Conservation (phyloP, 441 rosid species). For the Aquilaria agallochum region DNA sequence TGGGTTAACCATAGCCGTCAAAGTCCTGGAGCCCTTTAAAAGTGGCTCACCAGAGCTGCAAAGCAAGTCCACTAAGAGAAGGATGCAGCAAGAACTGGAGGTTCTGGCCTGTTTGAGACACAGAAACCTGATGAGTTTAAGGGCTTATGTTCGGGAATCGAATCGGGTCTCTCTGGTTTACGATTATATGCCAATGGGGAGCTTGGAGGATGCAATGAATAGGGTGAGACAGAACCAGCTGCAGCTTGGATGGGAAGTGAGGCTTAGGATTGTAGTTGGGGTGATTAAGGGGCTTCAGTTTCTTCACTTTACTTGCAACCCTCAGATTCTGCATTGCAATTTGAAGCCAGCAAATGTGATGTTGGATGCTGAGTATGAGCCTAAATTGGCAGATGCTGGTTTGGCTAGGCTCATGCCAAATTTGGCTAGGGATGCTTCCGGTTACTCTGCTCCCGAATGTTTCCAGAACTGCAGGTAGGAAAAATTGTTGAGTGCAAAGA, state of each 20-base stretch:
- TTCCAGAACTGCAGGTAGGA: conserved; percentile 72
- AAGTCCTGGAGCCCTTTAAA: conserved; percentile 68
- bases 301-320: conserved; percentile 65
- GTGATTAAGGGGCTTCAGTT: conserved; percentile 82
- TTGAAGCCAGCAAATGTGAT: conserved; percentile 90
- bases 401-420: conserved; percentile 61
- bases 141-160: conserved; percentile 82
- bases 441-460: conserved; percentile 78
- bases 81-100: conserved; percentile 80
- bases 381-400: conserved; percentile 78
- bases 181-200: conserved; percentile 77
- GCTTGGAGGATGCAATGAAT: conserved; percentile 82
- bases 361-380: conserved; percentile 90
- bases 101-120: conserved; percentile 77
- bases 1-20: conserved; percentile 73
- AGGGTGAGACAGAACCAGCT: conserved; percentile 57
- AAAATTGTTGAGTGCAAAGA: background rate
- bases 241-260: conserved; percentile 78
- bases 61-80: conserved; percentile 65
- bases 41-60: conserved; percentile 46
- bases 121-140: conserved; percentile 78
- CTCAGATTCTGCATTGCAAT: conserved; percentile 75
- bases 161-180: conserved; percentile 73
- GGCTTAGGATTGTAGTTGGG: conserved; percentile 85
- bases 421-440: conserved; percentile 41